phyloP scores from a whole-genome alignment of 176 grass and related monocot species.

The Tillandsia leiboldiana region DNA sequence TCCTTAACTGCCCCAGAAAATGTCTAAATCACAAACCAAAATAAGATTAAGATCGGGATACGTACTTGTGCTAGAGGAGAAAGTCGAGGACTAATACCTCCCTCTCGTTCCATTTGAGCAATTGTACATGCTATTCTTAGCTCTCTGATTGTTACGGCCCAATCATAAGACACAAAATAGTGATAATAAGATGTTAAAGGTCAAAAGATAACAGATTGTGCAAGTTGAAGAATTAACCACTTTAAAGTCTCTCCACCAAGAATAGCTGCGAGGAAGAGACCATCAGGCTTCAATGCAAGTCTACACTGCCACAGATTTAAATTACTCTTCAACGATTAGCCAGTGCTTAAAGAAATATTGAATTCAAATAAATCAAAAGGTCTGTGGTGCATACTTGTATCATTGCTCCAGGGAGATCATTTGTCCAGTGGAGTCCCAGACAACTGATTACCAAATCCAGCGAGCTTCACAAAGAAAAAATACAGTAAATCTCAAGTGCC shows the following conservation, averaged over 20 bases:
- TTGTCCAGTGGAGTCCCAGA: constrained; percentile 97
- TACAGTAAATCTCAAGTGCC: constrained; percentile 4
- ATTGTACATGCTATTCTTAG: constrained; percentile 88
- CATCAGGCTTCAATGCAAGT: constrained; percentile 79
- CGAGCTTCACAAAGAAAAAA: constrained; percentile 49
- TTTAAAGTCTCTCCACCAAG: constrained; percentile 91
- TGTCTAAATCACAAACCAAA: not conserved
- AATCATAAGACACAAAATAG: constrained; percentile 14
- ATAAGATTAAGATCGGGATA: constrained; percentile 9
- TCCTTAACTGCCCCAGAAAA: not conserved
- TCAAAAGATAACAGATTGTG: constrained; percentile 3
- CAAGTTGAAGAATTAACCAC: constrained; percentile 32
- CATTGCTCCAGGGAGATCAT: constrained; percentile 96
- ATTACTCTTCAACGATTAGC: constrained; percentile 8
- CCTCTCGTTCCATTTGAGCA: constrained; percentile 97
- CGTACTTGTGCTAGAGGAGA: constrained; percentile 92
- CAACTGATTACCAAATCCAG: constrained; percentile 86
- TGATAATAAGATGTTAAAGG: constrained; percentile 16
- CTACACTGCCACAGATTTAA: constrained; percentile 55
- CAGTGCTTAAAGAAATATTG: not conserved
- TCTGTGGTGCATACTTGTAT: constrained; percentile 49
- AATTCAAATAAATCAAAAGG: constrained; percentile 3
- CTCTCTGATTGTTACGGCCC: constrained; percentile 42
- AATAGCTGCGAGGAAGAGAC: constrained; percentile 83
- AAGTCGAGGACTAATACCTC: constrained; percentile 80